These are phyloP conservation scores for Fraxinus sp. DNA, from an alignment of 305 asterid genomes.

Conservation along the genomic window DNA sequence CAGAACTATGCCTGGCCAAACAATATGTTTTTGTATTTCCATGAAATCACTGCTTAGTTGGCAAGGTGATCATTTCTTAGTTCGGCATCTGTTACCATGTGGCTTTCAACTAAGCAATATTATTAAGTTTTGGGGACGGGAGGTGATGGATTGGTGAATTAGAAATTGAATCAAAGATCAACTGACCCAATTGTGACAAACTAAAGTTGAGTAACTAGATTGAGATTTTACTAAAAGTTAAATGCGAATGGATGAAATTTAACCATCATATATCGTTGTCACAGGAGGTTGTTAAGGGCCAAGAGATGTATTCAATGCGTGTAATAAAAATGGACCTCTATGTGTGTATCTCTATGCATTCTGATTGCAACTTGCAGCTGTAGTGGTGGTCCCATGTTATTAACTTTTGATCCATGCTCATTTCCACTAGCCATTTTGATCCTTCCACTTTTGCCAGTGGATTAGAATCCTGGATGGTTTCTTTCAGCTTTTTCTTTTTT, in stretches of 20 bases:
- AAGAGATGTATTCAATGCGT: not conserved
- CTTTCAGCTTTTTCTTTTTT: not conserved
- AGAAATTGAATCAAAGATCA: not conserved
- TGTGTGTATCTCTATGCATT: conserved; percentile 18
- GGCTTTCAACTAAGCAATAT: not conserved
- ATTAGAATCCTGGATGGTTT: not conserved
- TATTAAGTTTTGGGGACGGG: not conserved
- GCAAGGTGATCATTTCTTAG: not conserved
- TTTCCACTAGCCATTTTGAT: conserved; percentile 36
- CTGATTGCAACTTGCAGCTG: conserved; percentile 20
- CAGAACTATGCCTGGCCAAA: not conserved
- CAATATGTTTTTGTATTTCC: not conserved
- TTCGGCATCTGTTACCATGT: not conserved
- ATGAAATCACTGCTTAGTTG: not conserved
- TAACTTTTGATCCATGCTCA: conserved; percentile 26
- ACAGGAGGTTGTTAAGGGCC: conserved; percentile 1
- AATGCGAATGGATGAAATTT: not conserved
- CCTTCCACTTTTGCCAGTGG: conserved; percentile 12
- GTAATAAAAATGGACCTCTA: not conserved
- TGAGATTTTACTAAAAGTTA: not conserved
- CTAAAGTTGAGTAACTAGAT: not conserved
- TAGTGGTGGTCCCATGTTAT: conserved; percentile 35
- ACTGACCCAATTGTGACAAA: not conserved
- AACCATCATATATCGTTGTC: conserved; percentile 1
- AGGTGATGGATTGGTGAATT: not conserved